Percentiles rank a stretch among this genome's conserved stretches.
Evolutionary conservation across 2,329 filamentous ascomycete species (phyloP).

Genomic region (Fusarium globosum): DNA sequence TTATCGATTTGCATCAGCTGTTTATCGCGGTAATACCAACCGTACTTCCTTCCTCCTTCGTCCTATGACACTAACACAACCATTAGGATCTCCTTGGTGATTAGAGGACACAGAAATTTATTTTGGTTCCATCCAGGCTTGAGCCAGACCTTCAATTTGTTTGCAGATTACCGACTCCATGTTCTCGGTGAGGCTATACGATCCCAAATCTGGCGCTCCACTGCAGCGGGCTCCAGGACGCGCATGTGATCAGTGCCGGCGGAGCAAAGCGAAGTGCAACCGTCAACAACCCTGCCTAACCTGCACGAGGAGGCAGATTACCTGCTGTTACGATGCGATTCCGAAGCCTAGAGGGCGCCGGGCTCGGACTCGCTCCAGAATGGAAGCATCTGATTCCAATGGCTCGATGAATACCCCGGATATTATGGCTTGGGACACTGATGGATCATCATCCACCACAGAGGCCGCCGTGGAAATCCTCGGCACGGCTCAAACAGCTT

Average conservation of each 20-base stretch:
- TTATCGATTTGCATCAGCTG: neutral
- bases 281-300: slow-evolving; percentile 8
- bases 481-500: neutral
- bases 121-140: neutral
- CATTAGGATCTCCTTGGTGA: neutral
- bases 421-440: neutral
- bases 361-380: neutral
- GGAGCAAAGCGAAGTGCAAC: slow-evolving; percentile 17
- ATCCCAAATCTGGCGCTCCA: neutral
- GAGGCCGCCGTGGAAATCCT: neutral
- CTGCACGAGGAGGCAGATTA: neutral
- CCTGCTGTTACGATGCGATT: slow-evolving; percentile 4
- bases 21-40: neutral
- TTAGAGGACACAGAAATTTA: neutral
- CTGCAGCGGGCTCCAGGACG: slow-evolving; percentile 9
- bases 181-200: slow-evolving; percentile 9
- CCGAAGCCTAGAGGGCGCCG: neutral
- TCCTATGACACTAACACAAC: neutral
- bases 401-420: neutral
- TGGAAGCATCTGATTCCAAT: neutral
- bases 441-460: neutral
- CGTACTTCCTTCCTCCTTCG: neutral
- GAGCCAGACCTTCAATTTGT: neutral
- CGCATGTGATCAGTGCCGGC: slow-evolving; percentile 19
- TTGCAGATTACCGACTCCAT: neutral